phyloP scores from a whole-genome alignment of 371 early-diverging fungal genomes.

The Amoeboaphelidium occidentale region DNA sequence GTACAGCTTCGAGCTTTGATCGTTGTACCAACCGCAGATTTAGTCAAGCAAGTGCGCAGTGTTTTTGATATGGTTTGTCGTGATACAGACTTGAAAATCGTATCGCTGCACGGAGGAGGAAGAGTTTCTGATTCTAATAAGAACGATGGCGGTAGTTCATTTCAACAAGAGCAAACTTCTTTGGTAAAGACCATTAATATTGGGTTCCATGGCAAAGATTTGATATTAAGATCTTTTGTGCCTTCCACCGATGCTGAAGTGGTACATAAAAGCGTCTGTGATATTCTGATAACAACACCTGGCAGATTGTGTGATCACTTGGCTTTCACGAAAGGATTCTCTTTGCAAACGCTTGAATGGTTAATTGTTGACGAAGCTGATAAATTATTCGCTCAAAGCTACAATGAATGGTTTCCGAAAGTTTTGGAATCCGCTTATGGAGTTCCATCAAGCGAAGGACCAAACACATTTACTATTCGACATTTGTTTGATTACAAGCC shows the following conservation, averaged over 20 bases:
- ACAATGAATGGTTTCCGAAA: constrained; percentile 74
- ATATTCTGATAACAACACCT: constrained; percentile 85
- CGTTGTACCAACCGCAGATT: constrained; percentile 70
- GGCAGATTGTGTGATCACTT: constrained; percentile 82
- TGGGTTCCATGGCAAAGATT: not conserved
- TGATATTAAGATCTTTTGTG: not conserved
- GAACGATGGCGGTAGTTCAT: constrained; percentile 1
- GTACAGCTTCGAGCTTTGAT: constrained; percentile 43
- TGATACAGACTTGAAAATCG: constrained; percentile 38
- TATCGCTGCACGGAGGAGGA: too few species aligned
- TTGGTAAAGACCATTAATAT: not conserved
- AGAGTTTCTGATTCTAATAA: too few species aligned
- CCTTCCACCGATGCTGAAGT: constrained; percentile 12
- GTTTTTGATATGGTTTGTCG: constrained; percentile 44
- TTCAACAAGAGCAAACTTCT: not conserved
- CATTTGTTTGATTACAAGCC: too few species aligned
- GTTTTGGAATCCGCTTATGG: constrained; percentile 48
- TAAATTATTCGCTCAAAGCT: constrained; percentile 62
- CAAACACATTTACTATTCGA: too few species aligned
- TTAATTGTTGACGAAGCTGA: constrained; percentile 90
- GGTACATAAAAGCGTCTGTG: constrained; percentile 23
- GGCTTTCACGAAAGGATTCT: constrained; percentile 52
- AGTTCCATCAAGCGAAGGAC: too few species aligned
- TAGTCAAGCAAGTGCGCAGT: constrained; percentile 59
- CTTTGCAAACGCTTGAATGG: constrained; percentile 65